Conservation (phyloP, 1,139 yeast genomes). For the Hansenula lynferdii region DNA sequence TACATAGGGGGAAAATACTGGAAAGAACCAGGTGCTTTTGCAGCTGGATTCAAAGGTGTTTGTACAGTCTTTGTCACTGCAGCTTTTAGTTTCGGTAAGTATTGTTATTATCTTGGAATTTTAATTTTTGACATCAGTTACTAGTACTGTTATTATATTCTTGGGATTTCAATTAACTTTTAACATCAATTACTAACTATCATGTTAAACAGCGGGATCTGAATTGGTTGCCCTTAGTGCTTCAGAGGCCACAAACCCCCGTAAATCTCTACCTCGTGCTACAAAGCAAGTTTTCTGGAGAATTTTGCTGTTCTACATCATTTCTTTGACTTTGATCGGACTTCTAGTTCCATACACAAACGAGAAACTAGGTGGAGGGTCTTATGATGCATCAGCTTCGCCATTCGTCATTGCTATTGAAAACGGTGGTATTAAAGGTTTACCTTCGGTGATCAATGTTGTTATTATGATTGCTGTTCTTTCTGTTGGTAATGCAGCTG, state of each 20-base stretch:
- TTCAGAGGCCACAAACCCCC: constrained; percentile 77
- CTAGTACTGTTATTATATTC: too few relatives aligned
- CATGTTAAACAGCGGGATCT: too few relatives aligned
- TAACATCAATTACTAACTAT: too few relatives aligned
- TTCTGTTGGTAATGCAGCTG: constrained; percentile 49
- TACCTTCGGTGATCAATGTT: constrained; percentile 48
- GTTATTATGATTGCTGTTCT: constrained; percentile 44
- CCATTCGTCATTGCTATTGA: constrained; percentile 55
- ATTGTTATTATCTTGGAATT: too few relatives aligned
- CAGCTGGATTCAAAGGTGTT: constrained; percentile 53
- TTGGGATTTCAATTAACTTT: too few relatives aligned
- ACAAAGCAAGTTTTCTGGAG: constrained; percentile 70
- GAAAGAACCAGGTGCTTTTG: constrained; percentile 59
- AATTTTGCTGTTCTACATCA: constrained; percentile 51
- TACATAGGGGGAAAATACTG: constrained; percentile 57
- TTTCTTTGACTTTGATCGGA: constrained; percentile 38
- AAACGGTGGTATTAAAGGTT: constrained; percentile 43
- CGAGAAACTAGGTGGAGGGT: constrained; percentile 28
- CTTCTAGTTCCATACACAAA: constrained; percentile 38
- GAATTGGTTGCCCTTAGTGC: constrained; percentile 82
- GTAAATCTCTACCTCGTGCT: constrained; percentile 63
- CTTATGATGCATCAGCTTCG: constrained; percentile 46
- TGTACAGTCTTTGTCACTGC: constrained; percentile 46
- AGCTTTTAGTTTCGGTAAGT: constrained; percentile 53
- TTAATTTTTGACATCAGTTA: too few relatives aligned